A percentile compares a stretch with the other conserved stretches of the same genome.
Conservation (phyloP, 805 yeast species). For the Yarrowia yakushimensis region DNA sequence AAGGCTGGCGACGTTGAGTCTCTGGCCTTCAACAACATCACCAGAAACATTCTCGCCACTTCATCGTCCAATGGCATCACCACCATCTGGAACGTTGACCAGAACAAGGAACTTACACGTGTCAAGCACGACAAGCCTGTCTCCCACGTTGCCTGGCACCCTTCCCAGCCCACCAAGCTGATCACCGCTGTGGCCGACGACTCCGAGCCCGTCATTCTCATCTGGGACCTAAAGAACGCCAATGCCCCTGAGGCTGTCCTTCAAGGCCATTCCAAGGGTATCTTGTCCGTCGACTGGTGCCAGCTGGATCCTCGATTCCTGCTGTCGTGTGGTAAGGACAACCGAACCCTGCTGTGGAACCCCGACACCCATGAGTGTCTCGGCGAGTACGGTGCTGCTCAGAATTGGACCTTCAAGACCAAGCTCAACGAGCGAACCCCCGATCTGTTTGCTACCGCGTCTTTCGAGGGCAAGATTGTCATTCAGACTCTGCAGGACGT, state of each 20-base stretch:
- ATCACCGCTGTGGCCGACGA: conserved; percentile 86
- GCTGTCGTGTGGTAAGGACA: conserved; percentile 90
- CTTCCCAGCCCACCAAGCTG: conserved; percentile 76
- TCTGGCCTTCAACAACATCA: conserved; percentile 83
- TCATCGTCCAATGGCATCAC: conserved; percentile 84
- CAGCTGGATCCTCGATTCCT: conserved; percentile 70
- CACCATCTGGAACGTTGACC: conserved; percentile 89
- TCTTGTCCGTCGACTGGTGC: conserved; percentile 93
- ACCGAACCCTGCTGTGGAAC: conserved; percentile 85
- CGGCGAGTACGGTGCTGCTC: conserved; percentile 86
- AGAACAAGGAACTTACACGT: conserved; percentile 84
- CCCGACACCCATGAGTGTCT: conserved; percentile 68
- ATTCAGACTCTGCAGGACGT: conserved; percentile 90
- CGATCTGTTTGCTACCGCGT: conserved; percentile 60
- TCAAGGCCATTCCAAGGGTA: conserved; percentile 81
- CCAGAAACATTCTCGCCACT: conserved; percentile 82
- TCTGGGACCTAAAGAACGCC: conserved; percentile 95
- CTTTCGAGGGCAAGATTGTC: conserved; percentile 77
- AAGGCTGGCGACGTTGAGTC: conserved; percentile 63
- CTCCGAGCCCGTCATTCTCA: conserved; percentile 68
- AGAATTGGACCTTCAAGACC: conserved; percentile 91
- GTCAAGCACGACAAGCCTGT: conserved; percentile 69
- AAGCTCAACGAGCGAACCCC: conserved; percentile 86
- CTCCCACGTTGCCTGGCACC: conserved; percentile 92
- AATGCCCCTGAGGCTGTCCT: conserved; percentile 79